These are phyloP conservation scores for Pyrenopolyporus hunteri DNA, from an alignment of 495 filamentous ascomycete species.

Conservation along the genomic window DNA sequence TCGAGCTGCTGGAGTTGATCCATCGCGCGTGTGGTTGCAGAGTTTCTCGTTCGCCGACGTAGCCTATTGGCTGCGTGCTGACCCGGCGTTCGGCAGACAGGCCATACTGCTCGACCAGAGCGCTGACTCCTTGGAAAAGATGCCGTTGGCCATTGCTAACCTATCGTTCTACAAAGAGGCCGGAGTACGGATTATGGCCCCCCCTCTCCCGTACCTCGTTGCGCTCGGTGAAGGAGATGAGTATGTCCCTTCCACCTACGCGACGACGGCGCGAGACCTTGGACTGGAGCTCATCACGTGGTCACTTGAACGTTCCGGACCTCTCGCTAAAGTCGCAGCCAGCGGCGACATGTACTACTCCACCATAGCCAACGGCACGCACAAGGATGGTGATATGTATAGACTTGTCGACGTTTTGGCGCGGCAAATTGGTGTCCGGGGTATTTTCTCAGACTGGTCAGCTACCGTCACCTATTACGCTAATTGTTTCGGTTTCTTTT, in stretches of 20 bases:
- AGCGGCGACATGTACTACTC: constrained; percentile 60
- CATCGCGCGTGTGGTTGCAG: constrained; percentile 64
- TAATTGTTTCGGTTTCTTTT: constrained; percentile 60
- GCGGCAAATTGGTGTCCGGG: constrained; percentile 59
- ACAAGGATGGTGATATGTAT: constrained; percentile 64
- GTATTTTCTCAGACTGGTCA: constrained; percentile 67
- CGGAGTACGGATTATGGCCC: constrained; percentile 53
- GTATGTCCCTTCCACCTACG: constrained; percentile 53
- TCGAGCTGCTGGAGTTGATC: constrained; percentile 55
- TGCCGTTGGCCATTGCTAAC: constrained; percentile 54
- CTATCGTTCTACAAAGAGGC: constrained; percentile 52
- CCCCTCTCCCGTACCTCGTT: constrained; percentile 52
- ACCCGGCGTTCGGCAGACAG: constrained; percentile 62
- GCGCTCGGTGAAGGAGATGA: constrained; percentile 42
- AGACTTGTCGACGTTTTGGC: constrained; percentile 63
- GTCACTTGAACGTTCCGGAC: constrained; percentile 66
- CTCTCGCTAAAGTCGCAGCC: constrained; percentile 51
- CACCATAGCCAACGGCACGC: constrained; percentile 55
- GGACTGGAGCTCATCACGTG: constrained; percentile 65
- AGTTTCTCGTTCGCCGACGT: constrained; percentile 65
- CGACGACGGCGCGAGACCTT: constrained; percentile 55
- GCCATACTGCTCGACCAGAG: constrained; percentile 64
- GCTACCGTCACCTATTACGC: constrained; percentile 68
- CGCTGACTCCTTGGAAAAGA: constrained; percentile 52
- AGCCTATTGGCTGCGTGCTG: constrained; percentile 64